Percentiles rank a stretch among this genome's conserved stretches.
phyloP scores from a whole-genome alignment of 2,329 filamentous ascomycete species.

The Lachnellula arida region DNA sequence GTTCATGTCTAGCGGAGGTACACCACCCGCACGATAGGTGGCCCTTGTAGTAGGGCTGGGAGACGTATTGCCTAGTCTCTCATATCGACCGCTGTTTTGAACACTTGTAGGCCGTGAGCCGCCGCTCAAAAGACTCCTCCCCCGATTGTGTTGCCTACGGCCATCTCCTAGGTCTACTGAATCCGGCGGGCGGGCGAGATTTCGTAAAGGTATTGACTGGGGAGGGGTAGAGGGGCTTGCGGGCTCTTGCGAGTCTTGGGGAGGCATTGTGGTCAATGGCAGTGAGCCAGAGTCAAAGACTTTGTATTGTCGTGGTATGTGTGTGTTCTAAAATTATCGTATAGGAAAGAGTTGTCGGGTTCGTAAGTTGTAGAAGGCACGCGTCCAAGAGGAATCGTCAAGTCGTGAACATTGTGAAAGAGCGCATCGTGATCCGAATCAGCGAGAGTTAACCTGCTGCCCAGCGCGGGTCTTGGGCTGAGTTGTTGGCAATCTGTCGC shows the following conservation, averaged over 20 bases:
- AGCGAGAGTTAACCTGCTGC: background rate
- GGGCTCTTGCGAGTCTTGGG: slow-evolving; percentile 41
- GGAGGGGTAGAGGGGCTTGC: slow-evolving; percentile 41
- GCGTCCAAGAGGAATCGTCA: slow-evolving; percentile 2
- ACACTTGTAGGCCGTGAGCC: slow-evolving; percentile 26
- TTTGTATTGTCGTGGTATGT: slow-evolving; percentile 10
- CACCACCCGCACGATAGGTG: slow-evolving; percentile 3
- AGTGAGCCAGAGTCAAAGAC: slow-evolving; percentile 13
- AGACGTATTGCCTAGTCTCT: slow-evolving; percentile 28
- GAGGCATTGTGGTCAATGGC: slow-evolving; percentile 39
- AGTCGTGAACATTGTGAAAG: slow-evolving; percentile 17
- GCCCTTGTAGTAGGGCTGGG: slow-evolving; percentile 23
- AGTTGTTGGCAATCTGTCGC: background rate
- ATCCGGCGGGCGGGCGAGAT: slow-evolving; percentile 42
- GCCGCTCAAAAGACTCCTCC: slow-evolving; percentile 29
- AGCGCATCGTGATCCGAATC: background rate
- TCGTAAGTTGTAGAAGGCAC: background rate
- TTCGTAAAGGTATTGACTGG: slow-evolving; percentile 68
- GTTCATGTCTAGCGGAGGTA: slow-evolving; percentile 10
- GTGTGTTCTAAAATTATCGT: slow-evolving; percentile 3
- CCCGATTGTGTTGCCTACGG: slow-evolving; percentile 24
- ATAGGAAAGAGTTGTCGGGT: background rate
- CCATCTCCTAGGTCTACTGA: slow-evolving; percentile 25
- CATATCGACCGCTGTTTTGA: slow-evolving; percentile 27
- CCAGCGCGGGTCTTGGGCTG: background rate